These are phyloP conservation scores for Tilletia horrida DNA, from an alignment of 1,284 basidiomycete species.

Conservation along the genomic window DNA sequence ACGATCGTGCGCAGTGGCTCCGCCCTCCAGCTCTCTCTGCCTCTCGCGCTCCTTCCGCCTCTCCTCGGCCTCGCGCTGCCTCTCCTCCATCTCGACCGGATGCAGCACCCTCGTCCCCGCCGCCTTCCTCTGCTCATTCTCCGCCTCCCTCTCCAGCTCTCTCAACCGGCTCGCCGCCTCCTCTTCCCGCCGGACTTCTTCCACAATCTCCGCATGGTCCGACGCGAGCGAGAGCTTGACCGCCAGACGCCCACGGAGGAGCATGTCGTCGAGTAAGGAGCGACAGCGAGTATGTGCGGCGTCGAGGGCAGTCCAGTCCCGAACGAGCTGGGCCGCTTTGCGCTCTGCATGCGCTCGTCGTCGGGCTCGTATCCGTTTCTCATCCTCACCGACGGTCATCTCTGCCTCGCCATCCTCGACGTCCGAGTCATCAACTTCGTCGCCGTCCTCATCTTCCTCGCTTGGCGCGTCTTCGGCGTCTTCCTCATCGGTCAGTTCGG, in stretches of 20 bases:
- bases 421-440: conserved; percentile 25
- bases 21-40: conserved; percentile 19
- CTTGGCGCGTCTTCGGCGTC: conserved; percentile 30
- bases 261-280: conserved; percentile 7
- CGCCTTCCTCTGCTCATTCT: not conserved
- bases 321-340: conserved; percentile 8
- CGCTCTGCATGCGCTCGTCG: conserved; percentile 10
- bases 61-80: conserved; percentile 23
- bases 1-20: not conserved
- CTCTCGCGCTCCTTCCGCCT: conserved; percentile 20
- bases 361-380: not conserved
- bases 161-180: not conserved
- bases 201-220: conserved; percentile 14
- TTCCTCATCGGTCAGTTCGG: conserved; percentile 12
- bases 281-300: conserved; percentile 10
- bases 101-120: conserved; percentile 38
- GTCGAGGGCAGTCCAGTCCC: not conserved
- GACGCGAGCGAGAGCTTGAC: conserved; percentile 5
- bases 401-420: conserved; percentile 25
- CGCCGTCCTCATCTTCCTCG: conserved; percentile 20
- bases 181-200: conserved; percentile 13
- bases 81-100: conserved; percentile 39
- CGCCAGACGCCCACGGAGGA: conserved; percentile 6
- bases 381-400: conserved; percentile 21
- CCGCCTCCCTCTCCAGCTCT: not conserved